Conservation (phyloP, 2,329 filamentous ascomycete species). For the Scytalidium sp. region DNA sequence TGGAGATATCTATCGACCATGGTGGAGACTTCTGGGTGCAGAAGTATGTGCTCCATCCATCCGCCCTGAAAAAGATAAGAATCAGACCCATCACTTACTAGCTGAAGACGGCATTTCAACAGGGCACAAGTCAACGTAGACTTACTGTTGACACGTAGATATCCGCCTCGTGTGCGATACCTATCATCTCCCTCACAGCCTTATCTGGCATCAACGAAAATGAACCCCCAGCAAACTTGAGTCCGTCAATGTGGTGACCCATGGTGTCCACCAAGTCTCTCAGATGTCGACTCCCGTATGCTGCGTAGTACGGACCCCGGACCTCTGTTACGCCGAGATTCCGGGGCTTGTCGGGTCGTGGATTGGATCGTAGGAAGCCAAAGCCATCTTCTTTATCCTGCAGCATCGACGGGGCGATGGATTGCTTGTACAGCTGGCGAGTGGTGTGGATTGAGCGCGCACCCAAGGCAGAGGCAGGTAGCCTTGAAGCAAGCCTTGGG, state of each 20-base stretch:
- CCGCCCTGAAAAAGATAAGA: slow-evolving; percentile 36
- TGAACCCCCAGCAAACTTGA: slow-evolving; percentile 53
- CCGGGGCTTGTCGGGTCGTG: slow-evolving; percentile 44
- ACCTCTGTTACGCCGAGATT: slow-evolving; percentile 51
- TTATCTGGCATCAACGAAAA: slow-evolving; percentile 48
- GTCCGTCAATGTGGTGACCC: slow-evolving; percentile 50
- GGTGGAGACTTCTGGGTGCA: slow-evolving; percentile 38
- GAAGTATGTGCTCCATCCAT: slow-evolving; percentile 51
- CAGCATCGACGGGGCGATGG: no score
- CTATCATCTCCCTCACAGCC: slow-evolving; percentile 41
- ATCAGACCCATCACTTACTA: background rate
- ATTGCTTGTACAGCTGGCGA: no score
- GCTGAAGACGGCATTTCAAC: background rate
- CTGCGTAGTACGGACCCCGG: slow-evolving; percentile 52
- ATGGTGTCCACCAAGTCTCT: slow-evolving; percentile 52
- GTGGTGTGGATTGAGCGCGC: no score
- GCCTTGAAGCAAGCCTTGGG: no score
- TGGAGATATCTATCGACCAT: slow-evolving; percentile 49
- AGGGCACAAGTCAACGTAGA: background rate
- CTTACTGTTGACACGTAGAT: slow-evolving; percentile 51
- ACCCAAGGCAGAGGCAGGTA: no score
- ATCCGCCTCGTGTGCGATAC: slow-evolving; percentile 44
- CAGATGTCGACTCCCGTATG: slow-evolving; percentile 50
- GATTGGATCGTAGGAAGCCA: slow-evolving; percentile 48
- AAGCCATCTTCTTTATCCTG: slow-evolving; percentile 47